phyloP scores from a whole-genome alignment of 805 yeast species.

The Nakazawaea laoshanensis region DNA sequence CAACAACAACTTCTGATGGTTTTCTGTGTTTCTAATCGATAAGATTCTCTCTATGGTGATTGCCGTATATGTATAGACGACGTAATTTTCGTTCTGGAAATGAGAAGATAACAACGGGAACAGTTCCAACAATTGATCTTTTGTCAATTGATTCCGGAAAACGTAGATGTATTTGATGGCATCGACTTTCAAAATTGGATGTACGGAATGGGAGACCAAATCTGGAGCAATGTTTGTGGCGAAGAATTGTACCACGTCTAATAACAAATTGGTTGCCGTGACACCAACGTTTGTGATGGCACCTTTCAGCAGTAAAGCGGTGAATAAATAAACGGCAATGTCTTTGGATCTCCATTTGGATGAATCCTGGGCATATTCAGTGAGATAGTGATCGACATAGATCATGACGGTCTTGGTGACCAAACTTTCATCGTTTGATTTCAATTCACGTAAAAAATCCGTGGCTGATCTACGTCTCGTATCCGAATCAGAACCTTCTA shows the following conservation, averaged over 20 bases:
- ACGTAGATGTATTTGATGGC: constrained; percentile 86
- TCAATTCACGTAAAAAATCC: constrained; percentile 81
- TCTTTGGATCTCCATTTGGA: constrained; percentile 81
- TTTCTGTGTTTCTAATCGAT: constrained; percentile 58
- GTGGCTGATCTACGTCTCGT: constrained; percentile 91
- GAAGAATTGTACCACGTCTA: constrained; percentile 86
- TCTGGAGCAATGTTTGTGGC: constrained; percentile 75
- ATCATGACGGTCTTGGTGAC: constrained; percentile 69
- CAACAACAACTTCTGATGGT: constrained; percentile 50
- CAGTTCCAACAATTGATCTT: constrained; percentile 70
- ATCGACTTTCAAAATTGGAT: constrained; percentile 81
- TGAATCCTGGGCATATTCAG: constrained; percentile 32
- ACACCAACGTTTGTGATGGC: constrained; percentile 82
- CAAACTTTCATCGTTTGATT: constrained; percentile 63
- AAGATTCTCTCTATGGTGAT: constrained; percentile 85
- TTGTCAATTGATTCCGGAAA: constrained; percentile 89
- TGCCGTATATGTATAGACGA: constrained; percentile 89
- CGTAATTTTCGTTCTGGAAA: constrained; percentile 58
- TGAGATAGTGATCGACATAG: constrained; percentile 62
- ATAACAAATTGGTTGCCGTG: constrained; percentile 71
- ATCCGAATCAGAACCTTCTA: constrained; percentile 92
- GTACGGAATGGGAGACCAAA: constrained; percentile 46
- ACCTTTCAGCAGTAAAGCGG: constrained; percentile 89
- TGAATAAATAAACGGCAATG: constrained; percentile 75
- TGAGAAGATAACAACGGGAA: constrained; percentile 72